A percentile compares a stretch with the other conserved stretches of the same genome.
These are phyloP conservation scores for Alternaria gansuensis DNA, from an alignment of 2,329 filamentous ascomycete genomes.

Conservation along the genomic window DNA sequence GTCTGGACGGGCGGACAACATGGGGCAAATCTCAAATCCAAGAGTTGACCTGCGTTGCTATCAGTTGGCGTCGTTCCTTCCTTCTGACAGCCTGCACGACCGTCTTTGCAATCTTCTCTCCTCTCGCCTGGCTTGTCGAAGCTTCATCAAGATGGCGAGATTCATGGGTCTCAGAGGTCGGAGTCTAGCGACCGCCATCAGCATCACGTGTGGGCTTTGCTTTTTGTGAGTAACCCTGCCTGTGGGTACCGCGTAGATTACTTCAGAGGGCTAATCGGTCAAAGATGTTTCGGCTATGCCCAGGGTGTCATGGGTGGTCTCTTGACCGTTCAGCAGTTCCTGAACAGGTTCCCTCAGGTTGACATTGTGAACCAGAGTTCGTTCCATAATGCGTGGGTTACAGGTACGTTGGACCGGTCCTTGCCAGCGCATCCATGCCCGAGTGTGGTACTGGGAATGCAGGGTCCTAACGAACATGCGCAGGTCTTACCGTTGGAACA, in stretches of 20 bases:
- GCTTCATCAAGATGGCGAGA: slow-evolving; percentile 28
- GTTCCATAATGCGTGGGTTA: slow-evolving; percentile 37
- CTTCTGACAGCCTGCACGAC: neutral
- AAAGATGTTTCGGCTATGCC: slow-evolving; percentile 67
- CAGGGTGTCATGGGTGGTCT: slow-evolving; percentile 73
- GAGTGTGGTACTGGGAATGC: neutral
- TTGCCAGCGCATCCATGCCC: neutral
- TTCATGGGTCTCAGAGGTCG: slow-evolving; percentile 37
- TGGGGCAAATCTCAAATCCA: slow-evolving; percentile 7
- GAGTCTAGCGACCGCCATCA: slow-evolving; percentile 34
- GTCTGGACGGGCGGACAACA: slow-evolving; percentile 12
- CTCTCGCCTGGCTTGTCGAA: neutral
- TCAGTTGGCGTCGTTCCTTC: slow-evolving; percentile 4
- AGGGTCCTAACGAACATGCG: slow-evolving; percentile 1
- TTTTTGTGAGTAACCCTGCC: slow-evolving; percentile 34
- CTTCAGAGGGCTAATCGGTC: slow-evolving; percentile 20
- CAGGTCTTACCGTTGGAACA: slow-evolving; percentile 44
- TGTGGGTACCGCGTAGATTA: neutral
- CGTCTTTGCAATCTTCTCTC: neutral
- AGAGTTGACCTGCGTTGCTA: slow-evolving; percentile 1
- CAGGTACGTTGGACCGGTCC: slow-evolving; percentile 28
- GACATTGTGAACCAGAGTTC: slow-evolving; percentile 35
- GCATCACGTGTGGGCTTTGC: slow-evolving; percentile 39
- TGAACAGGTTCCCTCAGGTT: slow-evolving; percentile 48
- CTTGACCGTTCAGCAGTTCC: slow-evolving; percentile 71